Evolutionary conservation across 2,329 filamentous ascomycete species (phyloP), one percentile per base, ranked within the genome.

Genomic region (Xylariomycetidae sp.): DNA sequence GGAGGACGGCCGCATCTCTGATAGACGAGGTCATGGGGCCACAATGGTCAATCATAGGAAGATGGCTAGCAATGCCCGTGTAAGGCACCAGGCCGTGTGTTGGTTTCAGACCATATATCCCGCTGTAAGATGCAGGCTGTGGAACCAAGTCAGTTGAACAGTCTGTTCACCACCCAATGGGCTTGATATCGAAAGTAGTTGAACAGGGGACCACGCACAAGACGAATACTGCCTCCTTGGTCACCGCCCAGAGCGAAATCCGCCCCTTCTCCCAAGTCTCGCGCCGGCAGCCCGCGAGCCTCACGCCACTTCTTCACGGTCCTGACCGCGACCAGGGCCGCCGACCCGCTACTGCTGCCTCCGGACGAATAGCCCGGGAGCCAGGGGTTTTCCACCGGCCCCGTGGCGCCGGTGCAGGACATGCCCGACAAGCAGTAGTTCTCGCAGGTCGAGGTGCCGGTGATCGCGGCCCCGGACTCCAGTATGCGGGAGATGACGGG

Each of bases 11-110:
- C 15, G 53, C 51, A 12, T 70, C 65, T 4, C 54, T 39, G 0
- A 67, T 58, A 1, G 54, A 63, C 4, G 53, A 48, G 1, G 65
- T 53, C 24, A 72, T 54, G 0, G 67, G 66, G 0, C 68, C 68
- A 0, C 55, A 57, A 42, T 75, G 69, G 39, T 76, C 72, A 25
- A 72, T 65, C 2, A 68, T 60, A 0, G 68, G 59, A 37, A 73
- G 67, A 0, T 67, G 64, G 24, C 61, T 65, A 2, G 60, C 59
- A 28, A 68, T 60, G 0, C 67, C 70, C 0, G 66, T 74, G 32
- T 63, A 75, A 0, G 72, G 71, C 0, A 76, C 59, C 0, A 73
- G 53, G 0, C 67, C 64, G 34, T 68, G 61, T 0, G 69, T 74
- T 0, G 72, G 69, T 40, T 73, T 73, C 5, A 66, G 48, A 4